Evolutionary conservation across 148 eudicot species (phyloP).

Genomic region (Chenopodium album): DNA sequence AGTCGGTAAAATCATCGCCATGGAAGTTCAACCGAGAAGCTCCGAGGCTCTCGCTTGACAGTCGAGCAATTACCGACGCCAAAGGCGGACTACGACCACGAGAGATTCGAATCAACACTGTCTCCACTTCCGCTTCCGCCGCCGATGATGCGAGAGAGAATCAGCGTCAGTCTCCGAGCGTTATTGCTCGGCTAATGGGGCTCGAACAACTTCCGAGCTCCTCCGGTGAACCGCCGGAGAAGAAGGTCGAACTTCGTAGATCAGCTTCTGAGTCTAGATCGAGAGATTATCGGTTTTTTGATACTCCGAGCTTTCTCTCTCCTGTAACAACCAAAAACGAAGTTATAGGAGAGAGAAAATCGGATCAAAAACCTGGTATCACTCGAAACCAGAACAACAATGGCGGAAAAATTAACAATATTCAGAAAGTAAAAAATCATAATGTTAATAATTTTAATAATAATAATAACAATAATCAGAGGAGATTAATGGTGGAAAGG

Average conservation of each 20-base stretch:
- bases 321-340: slow-evolving; percentile 12
- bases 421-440: slow-evolving; percentile 10
- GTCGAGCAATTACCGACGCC: slow-evolving; percentile 63
- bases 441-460: slow-evolving; percentile 6
- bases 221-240: slow-evolving; percentile 23
- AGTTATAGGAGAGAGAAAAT: slow-evolving; percentile 14
- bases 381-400: slow-evolving; percentile 19
- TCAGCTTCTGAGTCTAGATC: slow-evolving; percentile 93
- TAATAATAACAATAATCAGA: slow-evolving; percentile 5
- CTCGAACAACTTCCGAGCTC: slow-evolving; percentile 54
- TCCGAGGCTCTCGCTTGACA: slow-evolving; percentile 82
- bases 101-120: slow-evolving; percentile 43
- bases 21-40: slow-evolving; percentile 84
- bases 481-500: slow-evolving; percentile 40
- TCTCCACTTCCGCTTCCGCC: not conserved
- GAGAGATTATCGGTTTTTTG: slow-evolving; percentile 36
- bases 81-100: slow-evolving; percentile 68
- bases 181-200: slow-evolving; percentile 93
- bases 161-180: slow-evolving; percentile 69
- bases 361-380: slow-evolving; percentile 15
- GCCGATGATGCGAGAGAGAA: slow-evolving; percentile 36
- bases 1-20: slow-evolving; percentile 44
- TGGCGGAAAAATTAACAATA: not conserved
- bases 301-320: slow-evolving; percentile 23
- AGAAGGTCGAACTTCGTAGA: slow-evolving; percentile 62